A percentile compares a stretch with the other conserved stretches of the same genome.
phyloP scores from a whole-genome alignment of 2,329 filamentous ascomycete species.

The Nannizziopsis barbatae region DNA sequence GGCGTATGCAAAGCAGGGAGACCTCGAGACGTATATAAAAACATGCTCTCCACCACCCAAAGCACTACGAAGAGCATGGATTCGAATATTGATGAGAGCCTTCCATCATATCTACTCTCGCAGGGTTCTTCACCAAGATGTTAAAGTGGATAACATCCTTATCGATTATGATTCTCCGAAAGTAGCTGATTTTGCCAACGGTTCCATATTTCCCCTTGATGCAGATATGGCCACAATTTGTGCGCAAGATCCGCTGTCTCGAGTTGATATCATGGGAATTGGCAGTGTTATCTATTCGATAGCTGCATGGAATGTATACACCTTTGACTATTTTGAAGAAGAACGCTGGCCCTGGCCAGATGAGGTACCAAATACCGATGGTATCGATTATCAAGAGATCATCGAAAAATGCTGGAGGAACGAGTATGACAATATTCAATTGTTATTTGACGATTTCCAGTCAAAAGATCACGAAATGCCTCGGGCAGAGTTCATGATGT shows the following conservation, averaged over 20 bases:
- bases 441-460: conserved; percentile 11
- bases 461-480: background rate
- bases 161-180: no score
- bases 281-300: conserved; percentile 16
- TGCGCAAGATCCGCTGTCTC: conserved; percentile 11
- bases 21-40: conserved; percentile 12
- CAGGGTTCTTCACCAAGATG: no score
- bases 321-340: conserved; percentile 14
- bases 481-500: conserved; percentile 7
- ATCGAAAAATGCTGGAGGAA: conserved; percentile 12
- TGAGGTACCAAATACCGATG: conserved; percentile 7
- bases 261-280: conserved; percentile 13
- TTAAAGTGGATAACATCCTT: no score
- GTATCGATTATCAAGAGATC: conserved; percentile 7
- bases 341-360: conserved; percentile 9
- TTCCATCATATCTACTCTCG: conserved; percentile 13
- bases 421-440: conserved; percentile 6
- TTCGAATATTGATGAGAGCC: conserved; percentile 8
- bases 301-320: conserved; percentile 11
- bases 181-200: no score
- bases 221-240: conserved; percentile 9
- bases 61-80: conserved; percentile 12
- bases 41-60: conserved; percentile 10
- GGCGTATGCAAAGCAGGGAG: conserved; percentile 13
- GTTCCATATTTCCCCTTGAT: background rate